phyloP scores from a whole-genome alignment of 345 rosid genomes.

The Pistacia integerrima region DNA sequence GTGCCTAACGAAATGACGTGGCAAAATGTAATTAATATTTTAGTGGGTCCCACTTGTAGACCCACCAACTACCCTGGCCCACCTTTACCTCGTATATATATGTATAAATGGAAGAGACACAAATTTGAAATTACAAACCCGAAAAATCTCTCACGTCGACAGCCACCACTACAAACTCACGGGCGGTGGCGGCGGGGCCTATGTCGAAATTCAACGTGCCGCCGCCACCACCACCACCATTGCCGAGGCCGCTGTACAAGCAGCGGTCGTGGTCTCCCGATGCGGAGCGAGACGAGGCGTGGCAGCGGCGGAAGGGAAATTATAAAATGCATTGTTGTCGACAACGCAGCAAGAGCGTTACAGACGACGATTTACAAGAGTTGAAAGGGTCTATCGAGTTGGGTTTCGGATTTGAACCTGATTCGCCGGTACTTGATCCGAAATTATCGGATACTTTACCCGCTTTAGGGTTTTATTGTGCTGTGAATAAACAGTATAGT shows the following conservation, averaged over 20 bases:
- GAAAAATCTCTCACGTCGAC: neutral
- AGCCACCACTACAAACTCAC: neutral
- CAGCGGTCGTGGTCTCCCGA: slow-evolving; percentile 88
- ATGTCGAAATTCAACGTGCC: slow-evolving; percentile 24
- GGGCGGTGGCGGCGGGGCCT: neutral
- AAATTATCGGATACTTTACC: slow-evolving; percentile 67
- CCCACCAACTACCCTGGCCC: neutral
- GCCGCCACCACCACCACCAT: slow-evolving; percentile 29
- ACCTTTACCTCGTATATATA: too few species aligned
- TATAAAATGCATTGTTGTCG: neutral
- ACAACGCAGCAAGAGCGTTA: slow-evolving; percentile 55
- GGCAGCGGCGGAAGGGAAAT: slow-evolving; percentile 57
- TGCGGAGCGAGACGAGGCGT: slow-evolving; percentile 66
- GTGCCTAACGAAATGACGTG: neutral
- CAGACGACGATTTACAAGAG: slow-evolving; percentile 84
- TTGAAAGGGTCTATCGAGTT: slow-evolving; percentile 81
- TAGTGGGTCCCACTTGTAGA: neutral
- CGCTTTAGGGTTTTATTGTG: slow-evolving; percentile 73
- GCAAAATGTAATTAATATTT: neutral
- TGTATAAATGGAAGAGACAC: neutral
- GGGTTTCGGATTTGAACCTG: slow-evolving; percentile 73
- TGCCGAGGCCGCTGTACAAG: slow-evolving; percentile 46
- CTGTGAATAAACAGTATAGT: slow-evolving; percentile 64
- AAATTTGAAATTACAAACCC: neutral
- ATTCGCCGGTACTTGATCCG: slow-evolving; percentile 71